A percentile compares a stretch with the other conserved stretches of the same genome.
Conservation (phyloP, 805 yeast genomes). For the Torulaspora gathmanii region DNA sequence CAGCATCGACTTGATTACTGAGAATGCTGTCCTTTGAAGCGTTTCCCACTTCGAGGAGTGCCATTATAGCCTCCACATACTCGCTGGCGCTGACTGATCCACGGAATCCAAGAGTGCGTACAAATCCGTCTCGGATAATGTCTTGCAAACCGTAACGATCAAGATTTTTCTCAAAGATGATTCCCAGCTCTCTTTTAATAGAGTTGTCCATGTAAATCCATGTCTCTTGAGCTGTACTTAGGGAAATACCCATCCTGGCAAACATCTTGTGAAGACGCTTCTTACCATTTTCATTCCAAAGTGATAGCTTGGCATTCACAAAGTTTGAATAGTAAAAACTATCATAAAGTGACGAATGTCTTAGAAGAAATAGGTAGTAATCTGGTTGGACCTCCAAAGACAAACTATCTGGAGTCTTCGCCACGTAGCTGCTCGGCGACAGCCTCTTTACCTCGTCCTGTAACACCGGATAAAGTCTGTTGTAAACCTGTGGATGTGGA, state of each 20-base stretch:
- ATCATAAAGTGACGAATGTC: slow-evolving; percentile 92
- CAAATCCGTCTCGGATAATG: slow-evolving; percentile 77
- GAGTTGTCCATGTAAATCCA: slow-evolving; percentile 88
- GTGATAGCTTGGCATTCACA: slow-evolving; percentile 76
- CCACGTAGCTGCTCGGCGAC: slow-evolving; percentile 38
- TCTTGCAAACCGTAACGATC: slow-evolving; percentile 78
- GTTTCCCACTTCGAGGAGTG: slow-evolving; percentile 68
- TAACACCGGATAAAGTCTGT: slow-evolving; percentile 63
- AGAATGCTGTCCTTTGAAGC: slow-evolving; percentile 22
- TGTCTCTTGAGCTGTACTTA: slow-evolving; percentile 81
- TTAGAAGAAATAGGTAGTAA: slow-evolving; percentile 74
- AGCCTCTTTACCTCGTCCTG: slow-evolving; percentile 80
- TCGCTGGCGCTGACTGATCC: slow-evolving; percentile 90
- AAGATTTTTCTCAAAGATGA: slow-evolving; percentile 63
- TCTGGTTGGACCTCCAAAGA: slow-evolving; percentile 70
- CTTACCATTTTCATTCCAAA: slow-evolving; percentile 91
- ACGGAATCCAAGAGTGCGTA: slow-evolving; percentile 79
- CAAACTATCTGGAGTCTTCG: slow-evolving; percentile 40
- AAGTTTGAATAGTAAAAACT: slow-evolving; percentile 87
- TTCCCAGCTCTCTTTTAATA: slow-evolving; percentile 66
- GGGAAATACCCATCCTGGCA: slow-evolving; percentile 93
- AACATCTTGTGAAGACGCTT: slow-evolving; percentile 83
- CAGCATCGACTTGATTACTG: slow-evolving; percentile 24
- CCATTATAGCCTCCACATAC: slow-evolving; percentile 82
- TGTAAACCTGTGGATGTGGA: slow-evolving; percentile 69